Evolutionary conservation across 768 basidiomycete genomes (phyloP), one percentile per base, ranked within the genome.

Genomic region (Podaxis sp.): DNA sequence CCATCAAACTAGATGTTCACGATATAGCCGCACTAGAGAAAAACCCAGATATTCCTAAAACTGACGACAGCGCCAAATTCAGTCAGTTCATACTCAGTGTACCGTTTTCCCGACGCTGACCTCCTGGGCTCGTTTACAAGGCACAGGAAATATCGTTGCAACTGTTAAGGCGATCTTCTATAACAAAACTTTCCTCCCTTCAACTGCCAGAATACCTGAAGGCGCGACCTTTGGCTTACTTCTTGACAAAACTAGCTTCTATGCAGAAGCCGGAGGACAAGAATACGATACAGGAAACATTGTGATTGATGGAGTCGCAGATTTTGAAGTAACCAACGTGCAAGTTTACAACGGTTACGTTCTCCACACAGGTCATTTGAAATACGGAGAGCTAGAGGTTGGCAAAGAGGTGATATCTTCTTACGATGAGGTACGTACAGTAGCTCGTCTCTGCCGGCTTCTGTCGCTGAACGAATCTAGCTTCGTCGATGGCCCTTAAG

Each of bases 211-310:
- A 43, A 83, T 96, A 50, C 85, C 91, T 0, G 77, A 82, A n/a
- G 85, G 80, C 63, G 73, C 83, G 4, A 74, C 81, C 6, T 93
- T 99, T 72, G 97, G 97, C 47, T 69, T 99, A 54, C 73, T 99
- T 29, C 87, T 99, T 55, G 93, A 98, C 77, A 84, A 83, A 50
- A 98, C 97, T 3, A 94, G 90, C 76, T 98, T 98, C 76, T 99
- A 99, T 66, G 96, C 97, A 6, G 97, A 99, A 76, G 84, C 94
- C 40, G 97, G 97, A 69, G 97, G 97, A 27, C 97, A 99, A 72
- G 96, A 98, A 76, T 87, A 92, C 69, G 97, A 99, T 72, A 98
- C 93, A 0, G 97, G 97, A 59, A 92, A 90, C 68, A 93, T 99
- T 66, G 87, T 94, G 27, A 90, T 98, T 57, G 96, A 97, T 65